These are phyloP conservation scores for Fusarium fracticaudum DNA, from an alignment of 2,329 filamentous ascomycete species.

Conservation along the genomic window DNA sequence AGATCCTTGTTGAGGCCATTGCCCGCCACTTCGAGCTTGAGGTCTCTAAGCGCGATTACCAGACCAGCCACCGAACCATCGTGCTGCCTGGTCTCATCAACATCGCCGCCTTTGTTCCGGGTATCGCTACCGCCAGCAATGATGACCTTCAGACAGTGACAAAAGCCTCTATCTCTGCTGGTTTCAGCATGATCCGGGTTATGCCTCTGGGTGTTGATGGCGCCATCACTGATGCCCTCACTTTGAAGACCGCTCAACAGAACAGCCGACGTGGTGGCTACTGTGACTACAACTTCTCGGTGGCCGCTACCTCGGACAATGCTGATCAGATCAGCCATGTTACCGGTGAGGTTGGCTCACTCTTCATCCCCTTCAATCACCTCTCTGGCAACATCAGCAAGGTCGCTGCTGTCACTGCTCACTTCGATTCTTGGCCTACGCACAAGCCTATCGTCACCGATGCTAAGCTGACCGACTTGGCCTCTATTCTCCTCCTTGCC, in stretches of 20 bases:
- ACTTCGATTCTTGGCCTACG: conserved; percentile 80
- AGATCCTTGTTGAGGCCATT: conserved; percentile 94
- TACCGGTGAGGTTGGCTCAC: conserved; percentile 77
- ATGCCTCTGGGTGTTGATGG: conserved; percentile 80
- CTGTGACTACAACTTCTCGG: conserved; percentile 84
- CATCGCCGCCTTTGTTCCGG: conserved; percentile 82
- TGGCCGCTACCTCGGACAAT: conserved; percentile 77
- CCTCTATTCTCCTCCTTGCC: conserved; percentile 80
- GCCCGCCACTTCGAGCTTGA: conserved; percentile 87
- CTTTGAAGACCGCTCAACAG: conserved; percentile 76
- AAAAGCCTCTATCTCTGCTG: conserved; percentile 76
- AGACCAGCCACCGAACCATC: conserved; percentile 85
- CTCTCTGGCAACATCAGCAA: conserved; percentile 85
- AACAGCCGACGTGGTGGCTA: conserved; percentile 74
- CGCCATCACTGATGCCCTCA: conserved; percentile 76
- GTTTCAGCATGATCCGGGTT: conserved; percentile 83
- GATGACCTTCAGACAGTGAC: conserved; percentile 75
- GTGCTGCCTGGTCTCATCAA: conserved; percentile 81
- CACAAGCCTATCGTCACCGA: conserved; percentile 85
- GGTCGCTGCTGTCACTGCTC: conserved; percentile 79
- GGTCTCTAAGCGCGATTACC: conserved; percentile 85
- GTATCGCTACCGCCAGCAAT: conserved; percentile 71
- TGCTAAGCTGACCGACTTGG: conserved; percentile 81
- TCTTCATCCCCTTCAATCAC: conserved; percentile 86
- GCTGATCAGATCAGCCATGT: conserved; percentile 78